phyloP scores from a whole-genome alignment of 345 rosid species.

The Lagerstroemia speciosa region DNA sequence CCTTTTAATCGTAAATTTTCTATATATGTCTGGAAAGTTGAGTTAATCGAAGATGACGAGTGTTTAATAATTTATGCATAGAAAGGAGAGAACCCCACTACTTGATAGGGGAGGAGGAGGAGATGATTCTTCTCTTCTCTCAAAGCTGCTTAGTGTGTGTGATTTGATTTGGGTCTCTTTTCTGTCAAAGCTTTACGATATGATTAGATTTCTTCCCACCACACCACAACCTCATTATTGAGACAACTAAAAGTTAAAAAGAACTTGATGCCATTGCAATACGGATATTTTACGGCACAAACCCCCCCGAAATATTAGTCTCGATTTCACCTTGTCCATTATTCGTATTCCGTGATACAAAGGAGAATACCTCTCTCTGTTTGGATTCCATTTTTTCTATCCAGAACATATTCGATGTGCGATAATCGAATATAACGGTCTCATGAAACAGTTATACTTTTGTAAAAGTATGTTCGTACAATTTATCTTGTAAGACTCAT shows the following conservation, averaged over 20 bases:
- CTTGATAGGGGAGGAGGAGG: neutral
- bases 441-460: too few species aligned
- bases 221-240: neutral
- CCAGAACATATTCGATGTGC: too few species aligned
- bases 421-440: too few species aligned
- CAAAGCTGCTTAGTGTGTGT: neutral
- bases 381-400: too few species aligned
- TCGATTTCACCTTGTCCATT: neutral
- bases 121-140: neutral
- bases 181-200: neutral
- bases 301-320: neutral
- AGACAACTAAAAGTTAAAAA: neutral
- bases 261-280: neutral
- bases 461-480: too few species aligned
- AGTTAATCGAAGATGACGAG: too few species aligned
- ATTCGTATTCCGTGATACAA: neutral
- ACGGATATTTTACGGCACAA: neutral
- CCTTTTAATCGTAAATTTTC: too few species aligned
- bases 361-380: neutral
- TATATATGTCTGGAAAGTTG: too few species aligned
- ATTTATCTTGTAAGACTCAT: too few species aligned
- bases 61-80: too few species aligned
- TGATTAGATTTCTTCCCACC: neutral
- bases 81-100: too few species aligned
- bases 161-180: neutral